phyloP scores from a whole-genome alignment of 2,329 filamentous ascomycete genomes.

The Colletotrichum sp. region DNA sequence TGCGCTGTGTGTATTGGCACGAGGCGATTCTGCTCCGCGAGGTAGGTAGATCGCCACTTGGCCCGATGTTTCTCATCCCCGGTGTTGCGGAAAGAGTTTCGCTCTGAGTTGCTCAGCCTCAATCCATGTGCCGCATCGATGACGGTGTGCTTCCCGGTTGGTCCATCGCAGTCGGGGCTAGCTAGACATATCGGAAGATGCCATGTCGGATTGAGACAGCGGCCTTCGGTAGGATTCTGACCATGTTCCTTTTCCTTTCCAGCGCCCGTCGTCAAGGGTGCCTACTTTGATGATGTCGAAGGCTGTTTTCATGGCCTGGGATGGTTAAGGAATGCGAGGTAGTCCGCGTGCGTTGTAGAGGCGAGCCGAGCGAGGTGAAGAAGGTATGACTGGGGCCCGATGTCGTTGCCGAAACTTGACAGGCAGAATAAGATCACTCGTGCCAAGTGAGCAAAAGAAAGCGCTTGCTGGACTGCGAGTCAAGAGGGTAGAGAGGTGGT shows the following conservation, averaged over 20 bases:
- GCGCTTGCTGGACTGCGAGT: neutral
- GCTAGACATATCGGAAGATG: neutral
- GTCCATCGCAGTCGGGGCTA: neutral
- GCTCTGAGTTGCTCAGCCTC: slow-evolving; percentile 16
- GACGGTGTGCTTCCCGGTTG: neutral
- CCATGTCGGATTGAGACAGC: neutral
- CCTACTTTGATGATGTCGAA: neutral
- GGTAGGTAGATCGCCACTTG: slow-evolving; percentile 1
- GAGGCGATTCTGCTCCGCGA: neutral
- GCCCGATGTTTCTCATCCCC: neutral
- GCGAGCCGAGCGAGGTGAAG: neutral
- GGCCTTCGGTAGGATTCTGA: neutral
- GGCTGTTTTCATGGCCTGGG: neutral
- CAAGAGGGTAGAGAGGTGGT: neutral
- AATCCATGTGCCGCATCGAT: neutral
- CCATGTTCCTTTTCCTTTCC: neutral
- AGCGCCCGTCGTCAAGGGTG: neutral
- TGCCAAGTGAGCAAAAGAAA: neutral
- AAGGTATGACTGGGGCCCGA: neutral
- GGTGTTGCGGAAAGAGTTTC: slow-evolving; percentile 13
- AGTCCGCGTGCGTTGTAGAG: neutral
- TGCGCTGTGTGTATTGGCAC: neutral
- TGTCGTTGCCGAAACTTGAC: slow-evolving; percentile 17
- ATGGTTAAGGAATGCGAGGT: neutral
- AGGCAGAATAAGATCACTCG: neutral